Evolutionary conservation across 2,329 filamentous ascomycete species (phyloP).

Genomic region (Pseudogymnoascus sp.): DNA sequence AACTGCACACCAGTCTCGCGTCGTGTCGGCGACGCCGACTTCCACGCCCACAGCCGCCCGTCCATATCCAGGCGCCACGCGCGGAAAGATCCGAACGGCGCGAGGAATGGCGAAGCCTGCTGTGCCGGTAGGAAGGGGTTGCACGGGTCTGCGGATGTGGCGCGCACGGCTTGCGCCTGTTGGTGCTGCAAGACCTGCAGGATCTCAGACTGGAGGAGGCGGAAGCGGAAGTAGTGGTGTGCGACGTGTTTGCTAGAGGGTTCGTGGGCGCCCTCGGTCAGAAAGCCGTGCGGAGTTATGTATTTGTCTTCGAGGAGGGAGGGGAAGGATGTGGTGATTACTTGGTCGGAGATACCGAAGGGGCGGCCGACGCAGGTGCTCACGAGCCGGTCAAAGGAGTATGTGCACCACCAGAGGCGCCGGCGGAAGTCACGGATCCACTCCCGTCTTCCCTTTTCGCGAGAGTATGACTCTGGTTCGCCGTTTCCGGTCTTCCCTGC

Average conservation of each 20-base stretch:
- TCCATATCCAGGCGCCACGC: conserved; percentile 88
- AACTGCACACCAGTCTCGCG: conserved; percentile 81
- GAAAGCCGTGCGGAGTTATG: conserved; percentile 74
- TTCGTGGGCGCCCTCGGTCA: conserved; percentile 48
- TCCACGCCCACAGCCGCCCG: conserved; percentile 77
- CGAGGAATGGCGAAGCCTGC: conserved; percentile 78
- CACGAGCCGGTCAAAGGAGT: conserved; percentile 89
- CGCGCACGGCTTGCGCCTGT: conserved; percentile 73
- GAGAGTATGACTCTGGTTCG: conserved; percentile 31
- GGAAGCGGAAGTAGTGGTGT: conserved; percentile 85
- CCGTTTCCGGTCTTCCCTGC: conserved; percentile 34
- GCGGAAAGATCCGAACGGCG: conserved; percentile 76
- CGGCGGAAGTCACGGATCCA: conserved; percentile 82
- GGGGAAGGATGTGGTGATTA: conserved; percentile 92
- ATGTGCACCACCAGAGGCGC: conserved; percentile 94
- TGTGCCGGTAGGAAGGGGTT: conserved; percentile 73
- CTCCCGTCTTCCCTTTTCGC: conserved; percentile 64
- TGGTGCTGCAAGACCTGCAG: conserved; percentile 89
- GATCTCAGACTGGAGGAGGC: conserved; percentile 88
- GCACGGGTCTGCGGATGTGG: conserved; percentile 54
- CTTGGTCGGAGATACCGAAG: conserved; percentile 92
- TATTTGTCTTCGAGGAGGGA: conserved; percentile 81
- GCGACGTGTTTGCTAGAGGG: conserved; percentile 87
- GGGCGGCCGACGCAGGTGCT: conserved; percentile 89
- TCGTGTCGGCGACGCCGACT: conserved; percentile 70